These are phyloP conservation scores for Xylariaceae sp. DNA, from an alignment of 2,329 filamentous ascomycete genomes.

Conservation along the genomic window DNA sequence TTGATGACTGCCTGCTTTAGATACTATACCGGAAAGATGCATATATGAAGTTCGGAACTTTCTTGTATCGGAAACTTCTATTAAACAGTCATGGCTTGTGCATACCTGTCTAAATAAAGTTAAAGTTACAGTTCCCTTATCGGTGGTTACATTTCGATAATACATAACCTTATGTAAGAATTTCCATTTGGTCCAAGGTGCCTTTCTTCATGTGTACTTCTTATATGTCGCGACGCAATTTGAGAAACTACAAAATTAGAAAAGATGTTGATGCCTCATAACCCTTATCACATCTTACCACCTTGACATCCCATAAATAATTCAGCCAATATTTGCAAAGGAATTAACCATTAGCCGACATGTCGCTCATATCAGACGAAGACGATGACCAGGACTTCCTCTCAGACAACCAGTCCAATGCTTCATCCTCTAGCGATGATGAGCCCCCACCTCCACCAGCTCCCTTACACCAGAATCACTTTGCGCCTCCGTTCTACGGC, in stretches of 20 bases:
- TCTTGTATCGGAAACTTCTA: too few species aligned
- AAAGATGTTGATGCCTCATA: background rate
- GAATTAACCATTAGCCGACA: conserved; percentile 4
- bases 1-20: too few species aligned
- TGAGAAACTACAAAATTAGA: background rate
- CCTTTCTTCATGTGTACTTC: too few species aligned
- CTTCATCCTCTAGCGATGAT: conserved; percentile 36
- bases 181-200: too few species aligned
- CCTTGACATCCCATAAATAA: background rate
- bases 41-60: too few species aligned
- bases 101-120: too few species aligned
- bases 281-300: background rate
- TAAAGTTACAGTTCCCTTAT: too few species aligned
- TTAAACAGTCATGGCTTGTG: too few species aligned
- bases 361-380: conserved; percentile 34
- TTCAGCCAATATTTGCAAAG: background rate
- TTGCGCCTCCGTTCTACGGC: conserved; percentile 91
- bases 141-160: background rate
- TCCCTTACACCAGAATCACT: conserved; percentile 57
- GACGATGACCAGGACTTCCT: conserved; percentile 30
- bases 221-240: background rate
- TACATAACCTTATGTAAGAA: too few species aligned
- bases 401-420: conserved; percentile 35
- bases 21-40: background rate
- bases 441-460: conserved; percentile 43